Evolutionary conservation across 805 yeast genomes (phyloP).

Genomic region (Cyberlindnera maclurae): DNA sequence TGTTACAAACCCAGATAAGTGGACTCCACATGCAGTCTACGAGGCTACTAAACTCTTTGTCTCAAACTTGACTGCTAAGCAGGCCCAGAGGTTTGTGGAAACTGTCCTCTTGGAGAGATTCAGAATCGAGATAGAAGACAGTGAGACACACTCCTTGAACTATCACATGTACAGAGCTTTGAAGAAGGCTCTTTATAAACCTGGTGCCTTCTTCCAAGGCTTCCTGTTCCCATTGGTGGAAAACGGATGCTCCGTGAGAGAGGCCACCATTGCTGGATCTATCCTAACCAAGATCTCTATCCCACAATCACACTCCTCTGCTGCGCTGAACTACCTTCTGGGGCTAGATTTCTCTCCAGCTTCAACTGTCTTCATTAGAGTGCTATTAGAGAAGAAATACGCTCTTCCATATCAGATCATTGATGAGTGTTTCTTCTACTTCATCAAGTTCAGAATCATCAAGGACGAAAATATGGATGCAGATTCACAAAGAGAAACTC

Average conservation of each 20-base stretch:
- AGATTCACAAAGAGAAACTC: conserved; percentile 30
- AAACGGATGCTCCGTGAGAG: conserved; percentile 82
- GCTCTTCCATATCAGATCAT: conserved; percentile 96
- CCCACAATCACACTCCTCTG: conserved; percentile 94
- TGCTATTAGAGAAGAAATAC: conserved; percentile 86
- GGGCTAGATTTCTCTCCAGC: conserved; percentile 85
- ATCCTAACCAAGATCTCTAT: conserved; percentile 83
- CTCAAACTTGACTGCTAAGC: conserved; percentile 78
- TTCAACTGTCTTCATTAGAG: conserved; percentile 81
- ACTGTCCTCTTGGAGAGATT: conserved; percentile 64
- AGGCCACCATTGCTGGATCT: conserved; percentile 92
- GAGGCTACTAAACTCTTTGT: conserved; percentile 95
- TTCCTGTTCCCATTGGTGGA: conserved; percentile 87
- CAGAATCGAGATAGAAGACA: conserved; percentile 62
- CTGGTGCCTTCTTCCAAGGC: conserved; percentile 96
- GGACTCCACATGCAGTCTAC: conserved; percentile 94
- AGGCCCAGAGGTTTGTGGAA: conserved; percentile 79
- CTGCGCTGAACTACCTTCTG: conserved; percentile 80
- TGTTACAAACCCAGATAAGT: conserved; percentile 84
- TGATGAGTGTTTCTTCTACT: conserved; percentile 89
- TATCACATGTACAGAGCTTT: conserved; percentile 90
- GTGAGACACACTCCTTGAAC: conserved; percentile 72
- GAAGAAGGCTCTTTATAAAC: conserved; percentile 90
- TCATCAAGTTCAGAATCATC: conserved; percentile 78
- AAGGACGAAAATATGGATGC: conserved; percentile 33